Evolutionary conservation across 2,329 filamentous ascomycete genomes (phyloP).

Genomic region (Ceratocystis albifundus): DNA sequence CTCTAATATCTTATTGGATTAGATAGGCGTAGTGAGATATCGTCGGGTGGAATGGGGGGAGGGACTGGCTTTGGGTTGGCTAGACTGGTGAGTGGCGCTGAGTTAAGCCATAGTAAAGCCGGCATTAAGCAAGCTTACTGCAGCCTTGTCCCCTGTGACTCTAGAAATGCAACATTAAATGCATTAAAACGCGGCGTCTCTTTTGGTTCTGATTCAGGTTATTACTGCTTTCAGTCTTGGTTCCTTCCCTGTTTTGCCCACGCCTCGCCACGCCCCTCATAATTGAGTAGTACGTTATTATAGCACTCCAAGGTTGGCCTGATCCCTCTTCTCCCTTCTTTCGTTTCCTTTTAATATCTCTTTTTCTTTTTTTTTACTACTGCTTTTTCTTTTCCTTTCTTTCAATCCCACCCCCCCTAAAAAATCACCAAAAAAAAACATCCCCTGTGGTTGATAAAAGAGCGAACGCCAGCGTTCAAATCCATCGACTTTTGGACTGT

Average conservation of each 20-base stretch:
- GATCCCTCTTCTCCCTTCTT: neutral
- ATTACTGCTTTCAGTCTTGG: neutral
- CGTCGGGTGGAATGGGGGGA: too few species aligned
- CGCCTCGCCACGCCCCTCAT: neutral
- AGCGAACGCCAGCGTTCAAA: conserved; percentile 12
- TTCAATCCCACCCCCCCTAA: neutral
- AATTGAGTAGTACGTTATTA: neutral
- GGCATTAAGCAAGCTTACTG: neutral
- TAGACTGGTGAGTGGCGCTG: too few species aligned
- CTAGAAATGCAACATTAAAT: neutral
- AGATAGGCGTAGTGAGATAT: too few species aligned
- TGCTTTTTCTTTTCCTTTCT: neutral
- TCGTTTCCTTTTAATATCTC: neutral
- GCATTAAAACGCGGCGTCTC: neutral
- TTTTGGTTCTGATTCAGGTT: neutral
- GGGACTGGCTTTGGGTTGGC: too few species aligned
- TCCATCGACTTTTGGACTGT: conserved; percentile 19
- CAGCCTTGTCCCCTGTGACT: neutral
- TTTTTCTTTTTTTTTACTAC: conserved; percentile 3
- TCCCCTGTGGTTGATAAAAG: conserved; percentile 14
- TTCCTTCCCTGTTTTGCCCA: neutral
- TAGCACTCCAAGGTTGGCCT: neutral
- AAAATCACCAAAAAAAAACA: conserved; percentile 14
- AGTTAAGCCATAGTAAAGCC: neutral
- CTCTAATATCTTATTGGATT: too few species aligned